phyloP scores from a whole-genome alignment of 768 basidiomycete genomes.

The Coprinopsis cinerea region DNA sequence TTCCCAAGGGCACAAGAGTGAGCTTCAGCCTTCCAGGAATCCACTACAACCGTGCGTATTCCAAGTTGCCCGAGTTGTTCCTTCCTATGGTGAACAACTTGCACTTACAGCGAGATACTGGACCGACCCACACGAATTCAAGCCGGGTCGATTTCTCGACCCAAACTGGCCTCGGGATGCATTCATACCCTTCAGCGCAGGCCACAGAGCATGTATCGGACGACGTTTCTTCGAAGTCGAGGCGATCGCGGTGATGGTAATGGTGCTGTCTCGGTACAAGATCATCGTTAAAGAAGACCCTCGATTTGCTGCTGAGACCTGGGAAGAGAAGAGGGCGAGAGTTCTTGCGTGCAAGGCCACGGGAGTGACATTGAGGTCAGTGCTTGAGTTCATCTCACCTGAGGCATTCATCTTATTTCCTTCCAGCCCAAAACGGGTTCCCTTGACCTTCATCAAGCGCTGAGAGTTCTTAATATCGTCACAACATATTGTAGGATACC shows the following conservation, averaged over 20 bases:
- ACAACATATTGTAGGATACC: too few species aligned
- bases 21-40: constrained; percentile 31
- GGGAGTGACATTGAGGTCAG: constrained; percentile 24
- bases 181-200: constrained; percentile 21
- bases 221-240: constrained; percentile 44
- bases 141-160: constrained; percentile 15
- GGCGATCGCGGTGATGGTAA: constrained; percentile 37
- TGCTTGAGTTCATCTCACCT: too few species aligned
- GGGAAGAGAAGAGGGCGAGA: constrained; percentile 35
- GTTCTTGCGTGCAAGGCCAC: constrained; percentile 26
- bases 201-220: constrained; percentile 38
- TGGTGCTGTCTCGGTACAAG: constrained; percentile 37
- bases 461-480: too few species aligned
- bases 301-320: constrained; percentile 37
- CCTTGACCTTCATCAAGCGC: too few species aligned
- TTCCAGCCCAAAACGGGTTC: too few species aligned
- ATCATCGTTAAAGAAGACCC: constrained; percentile 44
- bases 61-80: too few species aligned
- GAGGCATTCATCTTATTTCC: too few species aligned
- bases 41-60: constrained; percentile 44
- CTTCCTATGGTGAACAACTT: too few species aligned
- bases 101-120: constrained; percentile 37
- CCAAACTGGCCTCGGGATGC: constrained; percentile 16
- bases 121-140: constrained; percentile 37
- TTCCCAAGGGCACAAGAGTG: constrained; percentile 37